Evolutionary conservation across 1,139 yeast genomes (phyloP).

Genomic region (Debaryomyces nepalensis): DNA sequence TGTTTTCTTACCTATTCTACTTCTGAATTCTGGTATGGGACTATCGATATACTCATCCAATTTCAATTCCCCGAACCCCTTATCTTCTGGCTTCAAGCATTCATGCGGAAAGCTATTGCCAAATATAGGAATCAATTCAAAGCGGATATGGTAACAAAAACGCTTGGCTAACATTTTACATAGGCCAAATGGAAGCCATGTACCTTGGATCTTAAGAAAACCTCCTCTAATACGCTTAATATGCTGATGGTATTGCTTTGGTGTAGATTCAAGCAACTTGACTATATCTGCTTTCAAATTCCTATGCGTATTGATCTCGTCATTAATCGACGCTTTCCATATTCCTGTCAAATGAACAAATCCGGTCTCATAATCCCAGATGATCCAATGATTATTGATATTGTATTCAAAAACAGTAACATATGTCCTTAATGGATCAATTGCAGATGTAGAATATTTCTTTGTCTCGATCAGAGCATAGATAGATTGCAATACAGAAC

Average conservation of each 20-base stretch:
- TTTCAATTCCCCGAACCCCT: conserved; percentile 69
- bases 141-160: conserved; percentile 80
- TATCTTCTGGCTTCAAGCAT: conserved; percentile 68
- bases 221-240: conserved; percentile 89
- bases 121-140: conserved; percentile 77
- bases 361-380: conserved; percentile 90
- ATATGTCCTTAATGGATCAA: conserved; percentile 57
- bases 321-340: conserved; percentile 69
- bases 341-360: conserved; percentile 89
- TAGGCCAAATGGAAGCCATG: conserved; percentile 82
- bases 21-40: conserved; percentile 10
- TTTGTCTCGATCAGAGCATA: conserved; percentile 54
- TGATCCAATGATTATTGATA: conserved; percentile 68
- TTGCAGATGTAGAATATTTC: conserved; percentile 77
- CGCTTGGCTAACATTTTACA: conserved; percentile 72
- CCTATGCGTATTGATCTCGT: conserved; percentile 15
- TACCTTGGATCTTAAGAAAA: conserved; percentile 89
- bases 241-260: conserved; percentile 62
- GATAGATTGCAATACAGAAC: conserved; percentile 27
- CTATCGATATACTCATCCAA: conserved; percentile 32
- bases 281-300: conserved; percentile 78
- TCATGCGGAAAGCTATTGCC: conserved; percentile 73
- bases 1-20: neutral
- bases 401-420: conserved; percentile 75
- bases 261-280: conserved; percentile 72